Evolutionary conservation across 2,329 filamentous ascomycete species (phyloP).

Genomic region (Trichoderma koningii): DNA sequence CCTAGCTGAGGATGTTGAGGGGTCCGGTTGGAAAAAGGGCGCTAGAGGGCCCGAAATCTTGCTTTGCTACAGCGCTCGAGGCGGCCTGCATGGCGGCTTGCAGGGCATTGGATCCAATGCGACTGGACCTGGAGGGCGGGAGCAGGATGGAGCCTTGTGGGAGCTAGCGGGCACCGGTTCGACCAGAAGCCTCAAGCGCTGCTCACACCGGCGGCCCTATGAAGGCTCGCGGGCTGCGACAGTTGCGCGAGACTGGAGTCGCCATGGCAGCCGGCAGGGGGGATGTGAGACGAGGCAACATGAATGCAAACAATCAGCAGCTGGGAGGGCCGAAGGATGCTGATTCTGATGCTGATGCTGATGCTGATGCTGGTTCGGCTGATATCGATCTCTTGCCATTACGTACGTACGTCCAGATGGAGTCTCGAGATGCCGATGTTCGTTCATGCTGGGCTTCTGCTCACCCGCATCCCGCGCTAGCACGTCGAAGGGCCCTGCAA

Average conservation of each 20-base stretch:
- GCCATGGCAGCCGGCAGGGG: constrained; percentile 32
- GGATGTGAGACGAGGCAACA: constrained; percentile 28
- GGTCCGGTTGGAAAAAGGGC: constrained; percentile 22
- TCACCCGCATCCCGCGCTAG: constrained; percentile 23
- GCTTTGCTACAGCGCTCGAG: constrained; percentile 11
- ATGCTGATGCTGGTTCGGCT: constrained; percentile 16
- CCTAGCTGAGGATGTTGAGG: neutral
- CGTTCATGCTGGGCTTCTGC: neutral
- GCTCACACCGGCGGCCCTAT: constrained; percentile 8
- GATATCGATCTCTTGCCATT: constrained; percentile 8
- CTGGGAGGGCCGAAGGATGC: constrained; percentile 3
- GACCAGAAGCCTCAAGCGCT: too few species aligned
- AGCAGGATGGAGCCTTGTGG: neutral
- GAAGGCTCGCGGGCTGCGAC: neutral
- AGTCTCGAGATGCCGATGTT: neutral
- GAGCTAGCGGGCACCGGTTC: neutral
- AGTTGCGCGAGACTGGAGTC: constrained; percentile 25
- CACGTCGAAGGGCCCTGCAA: neutral
- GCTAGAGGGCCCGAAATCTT: constrained; percentile 16
- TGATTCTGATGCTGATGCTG: constrained; percentile 14
- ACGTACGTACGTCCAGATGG: constrained; percentile 1
- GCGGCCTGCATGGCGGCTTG: constrained; percentile 19
- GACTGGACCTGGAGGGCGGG: neutral
- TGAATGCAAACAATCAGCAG: constrained; percentile 28
- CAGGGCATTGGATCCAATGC: neutral